Percentiles rank a stretch among this genome's conserved stretches.
Conservation (phyloP, 2,329 filamentous ascomycete genomes). For the Ramichloridium luteum region DNA sequence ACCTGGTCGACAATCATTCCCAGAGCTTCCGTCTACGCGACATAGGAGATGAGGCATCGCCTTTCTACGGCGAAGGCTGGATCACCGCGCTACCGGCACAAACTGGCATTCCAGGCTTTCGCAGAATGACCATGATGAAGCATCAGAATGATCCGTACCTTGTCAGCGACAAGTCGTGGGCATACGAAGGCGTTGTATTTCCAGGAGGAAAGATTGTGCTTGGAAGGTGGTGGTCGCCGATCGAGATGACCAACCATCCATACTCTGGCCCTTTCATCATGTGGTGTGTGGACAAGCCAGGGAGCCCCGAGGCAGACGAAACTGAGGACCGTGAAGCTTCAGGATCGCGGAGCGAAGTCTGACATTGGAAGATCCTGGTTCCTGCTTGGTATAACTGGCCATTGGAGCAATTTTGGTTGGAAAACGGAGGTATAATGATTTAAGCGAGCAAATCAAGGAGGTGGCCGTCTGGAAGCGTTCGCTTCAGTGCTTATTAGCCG, state of each 20-base stretch:
- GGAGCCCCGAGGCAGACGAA: constrained; percentile 1
- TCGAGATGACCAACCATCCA: constrained; percentile 13
- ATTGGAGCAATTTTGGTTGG: too few relatives aligned
- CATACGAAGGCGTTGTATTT: constrained; percentile 38
- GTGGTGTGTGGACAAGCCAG: constrained; percentile 29
- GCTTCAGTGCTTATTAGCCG: too few relatives aligned
- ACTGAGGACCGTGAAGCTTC: neutral
- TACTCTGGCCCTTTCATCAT: constrained; percentile 32
- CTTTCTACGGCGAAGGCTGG: constrained; percentile 32
- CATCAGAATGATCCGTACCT: constrained; percentile 27
- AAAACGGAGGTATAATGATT: too few relatives aligned
- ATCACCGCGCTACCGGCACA: constrained; percentile 40
- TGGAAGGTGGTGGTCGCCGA: constrained; percentile 36
- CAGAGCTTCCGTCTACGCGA: constrained; percentile 27
- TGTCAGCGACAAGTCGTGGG: constrained; percentile 31
- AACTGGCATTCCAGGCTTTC: constrained; percentile 39
- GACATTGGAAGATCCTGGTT: too few relatives aligned
- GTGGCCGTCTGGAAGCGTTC: too few relatives aligned
- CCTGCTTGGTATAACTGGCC: too few relatives aligned
- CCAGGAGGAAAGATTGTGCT: constrained; percentile 36
- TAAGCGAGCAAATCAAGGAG: too few relatives aligned
- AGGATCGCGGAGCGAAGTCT: too few relatives aligned
- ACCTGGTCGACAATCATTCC: neutral
- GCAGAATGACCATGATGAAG: constrained; percentile 44
- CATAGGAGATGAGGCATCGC: constrained; percentile 26